These are phyloP conservation scores for Aspergillus nidulans DNA, from an alignment of 495 filamentous ascomycete species.

Conservation along the genomic window DNA sequence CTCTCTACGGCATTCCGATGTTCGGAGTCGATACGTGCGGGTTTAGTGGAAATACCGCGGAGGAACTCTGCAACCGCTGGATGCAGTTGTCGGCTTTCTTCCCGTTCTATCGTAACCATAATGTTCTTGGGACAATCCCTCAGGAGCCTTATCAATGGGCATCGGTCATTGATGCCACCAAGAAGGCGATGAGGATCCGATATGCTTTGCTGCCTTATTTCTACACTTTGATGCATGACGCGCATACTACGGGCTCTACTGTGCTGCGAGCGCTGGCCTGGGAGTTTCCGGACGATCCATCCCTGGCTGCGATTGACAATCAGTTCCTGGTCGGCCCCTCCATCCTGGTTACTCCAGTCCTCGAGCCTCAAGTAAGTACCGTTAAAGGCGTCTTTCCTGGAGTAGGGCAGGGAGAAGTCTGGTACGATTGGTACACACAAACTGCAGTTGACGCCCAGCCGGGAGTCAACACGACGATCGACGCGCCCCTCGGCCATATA, in stretches of 20 bases:
- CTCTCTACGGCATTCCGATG: conserved; percentile 82
- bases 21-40: conserved; percentile 82
- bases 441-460: conserved; percentile 46
- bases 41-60: conserved; percentile 65
- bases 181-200: conserved; percentile 67
- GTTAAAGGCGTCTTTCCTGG: conserved; percentile 81
- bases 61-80: conserved; percentile 80
- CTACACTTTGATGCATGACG: conserved; percentile 73
- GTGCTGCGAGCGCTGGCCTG: conserved; percentile 79
- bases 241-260: conserved; percentile 63
- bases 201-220: conserved; percentile 74
- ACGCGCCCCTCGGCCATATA: conserved; percentile 74
- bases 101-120: conserved; percentile 87
- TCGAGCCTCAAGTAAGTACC: conserved; percentile 57
- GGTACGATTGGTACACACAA: conserved; percentile 82
- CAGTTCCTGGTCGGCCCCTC: conserved; percentile 76
- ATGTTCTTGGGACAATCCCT: conserved; percentile 52
- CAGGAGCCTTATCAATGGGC: conserved; percentile 80
- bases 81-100: conserved; percentile 85
- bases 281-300: conserved; percentile 78
- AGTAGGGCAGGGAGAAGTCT: conserved; percentile 54
- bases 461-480: conserved; percentile 66
- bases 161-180: conserved; percentile 61
- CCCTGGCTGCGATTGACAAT: conserved; percentile 59
- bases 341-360: conserved; percentile 68